Evolutionary conservation across 192 early-diverging fungal genomes (phyloP).

Genomic region (Obelidium mucronatum): DNA sequence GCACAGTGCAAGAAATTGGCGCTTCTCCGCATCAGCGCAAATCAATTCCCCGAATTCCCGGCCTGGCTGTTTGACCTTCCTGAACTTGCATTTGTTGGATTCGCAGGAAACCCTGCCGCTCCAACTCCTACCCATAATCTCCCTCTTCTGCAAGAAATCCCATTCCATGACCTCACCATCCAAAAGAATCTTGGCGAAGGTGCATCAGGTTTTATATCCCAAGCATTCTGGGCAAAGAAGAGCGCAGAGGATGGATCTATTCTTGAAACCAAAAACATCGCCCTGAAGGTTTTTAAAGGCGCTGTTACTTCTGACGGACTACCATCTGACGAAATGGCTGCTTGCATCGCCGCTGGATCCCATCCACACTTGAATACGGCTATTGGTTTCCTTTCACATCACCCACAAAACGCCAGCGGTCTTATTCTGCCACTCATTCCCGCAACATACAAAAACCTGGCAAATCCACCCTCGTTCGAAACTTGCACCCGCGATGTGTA

Average conservation of each 20-base stretch:
- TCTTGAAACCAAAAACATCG: neutral
- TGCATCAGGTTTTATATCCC: conserved; percentile 34
- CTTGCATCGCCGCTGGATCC: conserved; percentile 4
- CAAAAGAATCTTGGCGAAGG: conserved; percentile 28
- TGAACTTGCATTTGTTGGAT: conserved; percentile 35
- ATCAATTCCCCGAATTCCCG: conserved; percentile 28
- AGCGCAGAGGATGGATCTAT: too few species aligned
- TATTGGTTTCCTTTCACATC: conserved; percentile 5
- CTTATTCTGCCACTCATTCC: conserved; percentile 34
- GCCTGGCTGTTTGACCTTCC: conserved; percentile 21
- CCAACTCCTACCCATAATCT: neutral
- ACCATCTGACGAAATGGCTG: conserved; percentile 32
- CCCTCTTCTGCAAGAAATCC: neutral
- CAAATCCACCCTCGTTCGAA: conserved; percentile 22
- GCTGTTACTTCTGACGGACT: conserved; percentile 33
- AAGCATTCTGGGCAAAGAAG: neutral
- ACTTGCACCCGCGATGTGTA: conserved; percentile 37
- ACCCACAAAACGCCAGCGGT: neutral
- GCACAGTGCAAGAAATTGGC: neutral
- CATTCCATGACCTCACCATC: neutral
- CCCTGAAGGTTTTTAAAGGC: conserved; percentile 41
- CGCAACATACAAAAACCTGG: conserved; percentile 17
- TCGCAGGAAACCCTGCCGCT: conserved; percentile 33
- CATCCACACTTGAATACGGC: conserved; percentile 24
- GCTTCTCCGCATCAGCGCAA: conserved; percentile 37